Conservation (phyloP, 2,329 filamentous ascomycete genomes). For the Beauveria brongniartii region DNA sequence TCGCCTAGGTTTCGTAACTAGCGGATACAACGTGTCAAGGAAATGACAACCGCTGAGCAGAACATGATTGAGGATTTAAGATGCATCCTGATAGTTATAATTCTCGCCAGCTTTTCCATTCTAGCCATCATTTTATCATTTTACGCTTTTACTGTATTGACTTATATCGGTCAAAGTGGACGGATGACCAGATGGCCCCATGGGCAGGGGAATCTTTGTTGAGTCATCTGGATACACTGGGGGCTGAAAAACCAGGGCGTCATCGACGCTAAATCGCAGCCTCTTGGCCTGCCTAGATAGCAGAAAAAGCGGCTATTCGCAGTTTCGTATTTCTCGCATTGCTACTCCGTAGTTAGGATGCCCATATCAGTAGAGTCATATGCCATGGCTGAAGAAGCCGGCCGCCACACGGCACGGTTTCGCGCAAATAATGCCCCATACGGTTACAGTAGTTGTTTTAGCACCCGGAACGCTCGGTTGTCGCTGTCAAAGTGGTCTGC, state of each 20-base stretch:
- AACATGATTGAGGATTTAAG: no score
- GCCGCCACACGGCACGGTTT: neutral
- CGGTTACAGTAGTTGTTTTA: neutral
- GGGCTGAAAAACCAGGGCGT: neutral
- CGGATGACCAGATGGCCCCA: neutral
- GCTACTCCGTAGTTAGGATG: neutral
- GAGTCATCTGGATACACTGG: neutral
- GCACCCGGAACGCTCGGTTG: neutral
- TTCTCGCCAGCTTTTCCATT: neutral
- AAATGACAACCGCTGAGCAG: neutral
- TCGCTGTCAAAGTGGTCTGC: neutral
- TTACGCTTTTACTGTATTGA: no score
- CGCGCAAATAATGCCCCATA: neutral
- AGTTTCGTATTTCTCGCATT: slow-evolving; percentile 5
- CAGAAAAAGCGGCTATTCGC: neutral
- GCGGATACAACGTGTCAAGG: neutral
- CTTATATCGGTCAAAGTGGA: neutral
- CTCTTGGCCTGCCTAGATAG: neutral
- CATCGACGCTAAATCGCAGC: neutral
- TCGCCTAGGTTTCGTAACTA: neutral
- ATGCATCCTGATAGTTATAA: no score
- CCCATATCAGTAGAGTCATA: neutral
- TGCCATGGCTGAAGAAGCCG: neutral
- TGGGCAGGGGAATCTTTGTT: neutral
- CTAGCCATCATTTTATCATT: no score